A percentile compares a stretch with the other conserved stretches of the same genome.
These are phyloP conservation scores for Jamesozyma jinghongensis DNA, from an alignment of 805 yeast genomes.

Conservation along the genomic window DNA sequence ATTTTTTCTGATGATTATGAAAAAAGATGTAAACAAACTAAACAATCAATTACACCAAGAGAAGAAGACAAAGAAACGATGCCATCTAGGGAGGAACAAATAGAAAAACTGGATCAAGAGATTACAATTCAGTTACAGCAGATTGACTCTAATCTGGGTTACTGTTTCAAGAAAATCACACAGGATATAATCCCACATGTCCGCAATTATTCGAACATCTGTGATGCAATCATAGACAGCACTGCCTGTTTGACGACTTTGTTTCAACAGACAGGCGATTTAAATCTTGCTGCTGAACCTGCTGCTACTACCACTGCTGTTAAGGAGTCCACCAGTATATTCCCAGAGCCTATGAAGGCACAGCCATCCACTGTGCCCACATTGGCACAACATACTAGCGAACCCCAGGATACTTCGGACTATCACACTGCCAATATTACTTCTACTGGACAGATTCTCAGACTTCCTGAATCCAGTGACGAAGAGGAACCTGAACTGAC, in stretches of 20 bases:
- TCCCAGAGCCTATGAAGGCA: background rate
- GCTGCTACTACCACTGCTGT: background rate
- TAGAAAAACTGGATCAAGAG: conserved; percentile 70
- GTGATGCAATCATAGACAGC: conserved; percentile 55
- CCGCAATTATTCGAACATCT: conserved; percentile 47
- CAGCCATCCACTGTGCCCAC: background rate
- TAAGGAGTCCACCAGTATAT: conserved; percentile 1
- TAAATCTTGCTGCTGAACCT: conserved; percentile 33
- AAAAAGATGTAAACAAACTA: too few species aligned
- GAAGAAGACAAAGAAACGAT: background rate
- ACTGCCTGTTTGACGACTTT: conserved; percentile 70
- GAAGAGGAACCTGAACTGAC: conserved; percentile 12
- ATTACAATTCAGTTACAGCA: conserved; percentile 69
- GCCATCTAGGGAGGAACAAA: conserved; percentile 7
- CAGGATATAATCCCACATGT: conserved; percentile 62
- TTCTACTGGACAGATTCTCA: conserved; percentile 19
- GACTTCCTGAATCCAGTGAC: conserved; percentile 25
- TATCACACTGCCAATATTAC: conserved; percentile 19
- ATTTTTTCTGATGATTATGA: too few species aligned
- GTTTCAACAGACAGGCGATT: conserved; percentile 66
- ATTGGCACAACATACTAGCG: background rate
- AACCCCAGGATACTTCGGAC: conserved; percentile 2
- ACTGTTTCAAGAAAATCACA: conserved; percentile 58
- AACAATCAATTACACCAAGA: too few species aligned
- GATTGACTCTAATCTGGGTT: conserved; percentile 64